phyloP scores from a whole-genome alignment of 225 moss, liverwort and hornwort species.

The Pleurozium schreberi region DNA sequence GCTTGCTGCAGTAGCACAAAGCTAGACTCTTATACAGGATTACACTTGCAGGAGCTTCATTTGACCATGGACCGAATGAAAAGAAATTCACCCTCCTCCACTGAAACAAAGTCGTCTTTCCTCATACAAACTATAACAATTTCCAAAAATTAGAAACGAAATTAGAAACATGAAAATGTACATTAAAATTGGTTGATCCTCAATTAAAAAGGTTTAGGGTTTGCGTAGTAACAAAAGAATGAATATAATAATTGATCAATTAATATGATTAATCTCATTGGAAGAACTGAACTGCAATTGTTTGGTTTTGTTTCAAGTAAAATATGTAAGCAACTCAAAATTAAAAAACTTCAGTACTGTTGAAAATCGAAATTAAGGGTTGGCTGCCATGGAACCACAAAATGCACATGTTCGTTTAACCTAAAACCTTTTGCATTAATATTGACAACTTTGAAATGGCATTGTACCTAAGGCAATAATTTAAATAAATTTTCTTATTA shows the following conservation, averaged over 20 bases:
- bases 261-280: too few species aligned
- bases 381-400: background rate
- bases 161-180: background rate
- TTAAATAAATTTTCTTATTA: background rate
- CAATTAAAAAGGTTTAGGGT: background rate
- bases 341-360: background rate
- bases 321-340: background rate
- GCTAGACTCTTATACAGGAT: background rate
- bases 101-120: too few species aligned
- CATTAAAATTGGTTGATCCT: background rate
- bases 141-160: background rate
- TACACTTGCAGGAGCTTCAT: too few species aligned
- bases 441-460: background rate
- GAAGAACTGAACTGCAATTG: background rate
- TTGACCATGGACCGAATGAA: background rate
- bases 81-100: background rate
- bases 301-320: background rate
- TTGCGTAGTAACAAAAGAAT: background rate
- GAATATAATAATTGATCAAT: background rate
- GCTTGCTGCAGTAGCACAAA: rapidly evolving
- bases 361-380: background rate
- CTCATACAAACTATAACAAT: background rate
- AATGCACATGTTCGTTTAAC: background rate
- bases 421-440: background rate
- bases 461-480: background rate